Base-by-base conservation (phyloP, 2,329 filamentous ascomycete genomes). In the Eutypa lata region DNA sequence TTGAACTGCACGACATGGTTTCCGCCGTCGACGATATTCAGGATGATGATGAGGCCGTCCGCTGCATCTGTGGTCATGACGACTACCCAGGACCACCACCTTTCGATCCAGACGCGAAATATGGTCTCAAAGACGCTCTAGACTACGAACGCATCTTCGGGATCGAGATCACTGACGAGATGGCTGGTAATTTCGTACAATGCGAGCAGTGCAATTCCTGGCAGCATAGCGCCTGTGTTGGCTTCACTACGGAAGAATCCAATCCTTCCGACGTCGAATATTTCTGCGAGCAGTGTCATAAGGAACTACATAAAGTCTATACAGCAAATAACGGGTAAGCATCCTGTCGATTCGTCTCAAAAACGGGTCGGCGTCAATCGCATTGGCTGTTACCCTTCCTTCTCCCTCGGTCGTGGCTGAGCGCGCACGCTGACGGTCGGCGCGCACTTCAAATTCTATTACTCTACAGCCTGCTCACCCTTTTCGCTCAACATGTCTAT, bases 161-260 rank as follows among this genome's bases (percentile, higher is more conserved):
- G 70, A 74, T 85, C 74, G 75, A 86, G 58, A 78, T 90, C 57
- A 84, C 86, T 31, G 91, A 96, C 65, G 93, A 97, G 60, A 81
- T 93, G 60, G 94, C 93, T 44, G 93, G 92, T 49, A 88, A 97
- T 73, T 99, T 97, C 73, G 92, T 99, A 61, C 93, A 97, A 76
- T 99, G 94, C 81, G 94, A 97, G 73, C 80, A 90, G 59, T 99
- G 94, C 78, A 95, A 96, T 70, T 94, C 97, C 58, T 99, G 93
- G 94, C 94, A 99, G 71, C 94, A 99, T 70, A 94, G 94, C 65
- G 93, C 92, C 55, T 99, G 94, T 68, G 93, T 99, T 54, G 93
- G 94, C 55, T 96, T 99, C 66, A 91, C 96, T 76, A 94, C 94
- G 61, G 93, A 96, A 72, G 88, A 90, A 61, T 87, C 89, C 69